Percentiles rank a stretch among this genome's conserved stretches.
Evolutionary conservation across 768 basidiomycete species (phyloP).

Genomic region (Piloderma croceum): DNA sequence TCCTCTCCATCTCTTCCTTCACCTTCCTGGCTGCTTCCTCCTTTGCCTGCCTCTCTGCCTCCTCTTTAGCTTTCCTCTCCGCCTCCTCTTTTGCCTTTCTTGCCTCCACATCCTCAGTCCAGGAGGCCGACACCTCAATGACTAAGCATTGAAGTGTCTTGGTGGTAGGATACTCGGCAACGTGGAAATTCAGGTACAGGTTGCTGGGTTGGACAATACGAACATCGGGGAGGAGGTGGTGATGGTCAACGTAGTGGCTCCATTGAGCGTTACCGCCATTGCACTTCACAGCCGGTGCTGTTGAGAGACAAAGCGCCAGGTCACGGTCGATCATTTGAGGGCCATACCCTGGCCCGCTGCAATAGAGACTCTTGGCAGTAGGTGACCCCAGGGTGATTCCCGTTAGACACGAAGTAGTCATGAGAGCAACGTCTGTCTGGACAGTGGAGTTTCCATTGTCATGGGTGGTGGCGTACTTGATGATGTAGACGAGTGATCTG

Average conservation of each 20-base stretch:
- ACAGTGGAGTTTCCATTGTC: conserved; percentile 18
- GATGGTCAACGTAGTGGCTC: conserved; percentile 18
- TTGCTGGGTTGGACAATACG: too few relatives aligned
- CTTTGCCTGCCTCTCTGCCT: too few relatives aligned
- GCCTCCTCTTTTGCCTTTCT: too few relatives aligned
- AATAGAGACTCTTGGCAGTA: conserved; percentile 7
- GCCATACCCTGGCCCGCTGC: conserved; percentile 4
- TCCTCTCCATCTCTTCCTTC: too few relatives aligned
- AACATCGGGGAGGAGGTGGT: conserved; percentile 12
- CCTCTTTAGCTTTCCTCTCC: too few relatives aligned
- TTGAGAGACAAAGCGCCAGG: conserved; percentile 11
- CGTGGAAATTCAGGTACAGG: too few relatives aligned
- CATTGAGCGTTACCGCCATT: conserved; percentile 15
- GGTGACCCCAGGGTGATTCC: conserved; percentile 7
- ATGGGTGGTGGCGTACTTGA: conserved; percentile 19
- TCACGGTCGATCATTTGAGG: conserved; percentile 14
- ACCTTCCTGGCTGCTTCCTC: too few relatives aligned
- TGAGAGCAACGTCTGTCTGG: conserved; percentile 18
- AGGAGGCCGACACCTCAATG: too few relatives aligned
- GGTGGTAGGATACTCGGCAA: too few relatives aligned
- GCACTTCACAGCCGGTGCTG: conserved; percentile 14
- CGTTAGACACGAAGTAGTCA: conserved; percentile 1
- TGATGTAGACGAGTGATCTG: conserved; percentile 11
- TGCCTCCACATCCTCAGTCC: too few relatives aligned
- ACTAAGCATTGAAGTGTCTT: too few relatives aligned